phyloP scores from a whole-genome alignment of 441 rosid species.

The Kokia cookei region DNA sequence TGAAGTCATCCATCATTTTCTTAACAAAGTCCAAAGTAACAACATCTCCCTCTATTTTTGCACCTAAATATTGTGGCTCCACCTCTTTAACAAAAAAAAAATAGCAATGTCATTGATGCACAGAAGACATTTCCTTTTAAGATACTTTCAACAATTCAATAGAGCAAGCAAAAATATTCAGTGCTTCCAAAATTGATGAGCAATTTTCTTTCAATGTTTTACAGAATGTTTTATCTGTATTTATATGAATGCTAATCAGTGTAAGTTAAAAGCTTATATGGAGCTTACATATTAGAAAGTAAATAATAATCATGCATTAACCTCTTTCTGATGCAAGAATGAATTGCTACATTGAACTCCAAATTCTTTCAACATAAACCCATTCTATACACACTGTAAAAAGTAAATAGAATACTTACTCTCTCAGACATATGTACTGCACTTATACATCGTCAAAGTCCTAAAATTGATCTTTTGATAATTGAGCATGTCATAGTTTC shows the following conservation, averaged over 20 bases:
- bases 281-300: neutral
- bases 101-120: slow-evolving; percentile 9
- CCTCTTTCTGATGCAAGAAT: neutral
- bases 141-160: neutral
- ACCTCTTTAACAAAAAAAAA: slow-evolving; percentile 53
- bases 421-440: neutral
- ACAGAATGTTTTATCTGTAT: neutral
- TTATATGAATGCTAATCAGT: neutral
- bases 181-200: neutral
- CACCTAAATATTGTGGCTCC: slow-evolving; percentile 92
- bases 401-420: neutral
- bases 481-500: neutral
- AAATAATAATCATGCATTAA: neutral
- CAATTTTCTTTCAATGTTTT: neutral
- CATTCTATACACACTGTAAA: neutral
- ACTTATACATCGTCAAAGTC: neutral
- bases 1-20: slow-evolving; percentile 93
- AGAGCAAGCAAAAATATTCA: neutral
- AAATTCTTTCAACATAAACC: neutral
- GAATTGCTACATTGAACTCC: neutral
- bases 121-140: neutral
- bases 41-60: slow-evolving; percentile 83
- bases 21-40: slow-evolving; percentile 86
- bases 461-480: neutral
- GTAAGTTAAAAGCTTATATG: neutral